Evolutionary conservation across 306 rosid genomes (phyloP).

Genomic region (Citrullus mucosospermus): DNA sequence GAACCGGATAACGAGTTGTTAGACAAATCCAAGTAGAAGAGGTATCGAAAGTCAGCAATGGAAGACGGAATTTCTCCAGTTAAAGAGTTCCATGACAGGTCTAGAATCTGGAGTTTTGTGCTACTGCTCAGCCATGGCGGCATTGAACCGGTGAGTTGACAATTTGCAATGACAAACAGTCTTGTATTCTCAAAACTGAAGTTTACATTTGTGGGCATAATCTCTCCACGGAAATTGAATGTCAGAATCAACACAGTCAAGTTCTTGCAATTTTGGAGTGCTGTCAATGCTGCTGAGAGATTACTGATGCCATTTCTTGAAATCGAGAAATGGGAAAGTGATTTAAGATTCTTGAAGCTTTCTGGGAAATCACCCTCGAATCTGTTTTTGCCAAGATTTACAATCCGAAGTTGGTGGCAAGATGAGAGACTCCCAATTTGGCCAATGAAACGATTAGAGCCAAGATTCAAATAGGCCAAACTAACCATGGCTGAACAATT

Average conservation of each 20-base stretch:
- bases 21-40: constrained; percentile 50
- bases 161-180: constrained; percentile 31
- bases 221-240: constrained; percentile 33
- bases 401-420: constrained; percentile 22
- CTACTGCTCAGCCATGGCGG: constrained; percentile 36
- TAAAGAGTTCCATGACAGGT: constrained; percentile 42
- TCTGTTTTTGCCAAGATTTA: constrained; percentile 33
- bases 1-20: constrained; percentile 41
- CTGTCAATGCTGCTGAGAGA: constrained; percentile 22
- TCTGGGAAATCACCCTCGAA: constrained; percentile 32
- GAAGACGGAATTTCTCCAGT: constrained; percentile 31
- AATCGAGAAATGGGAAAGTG: constrained; percentile 29
- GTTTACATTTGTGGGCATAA: constrained; percentile 19
- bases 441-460: constrained; percentile 30
- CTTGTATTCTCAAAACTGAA: constrained; percentile 24
- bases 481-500: constrained; percentile 29
- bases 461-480: constrained; percentile 33
- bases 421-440: constrained; percentile 23
- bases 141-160: constrained; percentile 33
- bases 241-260: constrained; percentile 37
- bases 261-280: constrained; percentile 30
- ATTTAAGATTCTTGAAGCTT: constrained; percentile 22
- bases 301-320: constrained; percentile 26
- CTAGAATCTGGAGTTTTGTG: constrained; percentile 27
- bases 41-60: constrained; percentile 20